These are phyloP conservation scores for Didymella segeticola DNA, from an alignment of 2,329 filamentous ascomycete genomes.

Conservation along the genomic window DNA sequence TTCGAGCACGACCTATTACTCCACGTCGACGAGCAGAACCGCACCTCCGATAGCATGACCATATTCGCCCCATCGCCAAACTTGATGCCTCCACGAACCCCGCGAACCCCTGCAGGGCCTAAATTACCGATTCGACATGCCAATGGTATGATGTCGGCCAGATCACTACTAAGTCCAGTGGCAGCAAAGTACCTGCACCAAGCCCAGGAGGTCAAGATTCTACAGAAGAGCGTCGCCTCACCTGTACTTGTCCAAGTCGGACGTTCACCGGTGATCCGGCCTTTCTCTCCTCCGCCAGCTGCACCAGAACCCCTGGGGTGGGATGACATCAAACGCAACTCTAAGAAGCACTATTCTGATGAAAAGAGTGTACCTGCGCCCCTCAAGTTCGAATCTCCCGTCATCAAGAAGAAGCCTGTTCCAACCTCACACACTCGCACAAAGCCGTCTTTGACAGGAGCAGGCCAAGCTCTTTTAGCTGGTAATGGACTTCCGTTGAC, in stretches of 20 bases:
- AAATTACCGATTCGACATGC: conserved; percentile 13
- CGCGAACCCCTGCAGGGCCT: conserved; percentile 21
- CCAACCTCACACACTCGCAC: conserved; percentile 13
- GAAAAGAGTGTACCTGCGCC: conserved; percentile 15
- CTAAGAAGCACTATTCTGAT: conserved; percentile 11
- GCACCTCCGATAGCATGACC: conserved; percentile 38
- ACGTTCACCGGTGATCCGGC: conserved; percentile 9
- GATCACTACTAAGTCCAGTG: conserved; percentile 12
- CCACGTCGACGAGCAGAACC: conserved; percentile 34
- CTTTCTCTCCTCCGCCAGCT: conserved; percentile 14
- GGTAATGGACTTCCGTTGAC: conserved; percentile 30
- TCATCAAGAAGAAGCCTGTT: conserved; percentile 24
- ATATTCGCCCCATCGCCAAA: conserved; percentile 32
- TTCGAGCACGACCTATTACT: conserved; percentile 42
- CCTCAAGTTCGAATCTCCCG: conserved; percentile 10
- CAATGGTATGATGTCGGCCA: conserved; percentile 6
- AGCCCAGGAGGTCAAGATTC: conserved; percentile 17
- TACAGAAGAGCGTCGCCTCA: conserved; percentile 9
- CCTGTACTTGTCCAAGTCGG: conserved; percentile 15
- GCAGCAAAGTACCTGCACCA: conserved; percentile 14
- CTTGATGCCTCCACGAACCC: conserved; percentile 29
- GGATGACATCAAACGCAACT: conserved; percentile 38
- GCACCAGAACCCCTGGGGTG: conserved; percentile 32
- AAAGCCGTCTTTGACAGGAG: conserved; percentile 26
- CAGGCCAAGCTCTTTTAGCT: conserved; percentile 24